Conservation (phyloP, 208 protist genomes). For the Acanthamoeba triangularis region DNA sequence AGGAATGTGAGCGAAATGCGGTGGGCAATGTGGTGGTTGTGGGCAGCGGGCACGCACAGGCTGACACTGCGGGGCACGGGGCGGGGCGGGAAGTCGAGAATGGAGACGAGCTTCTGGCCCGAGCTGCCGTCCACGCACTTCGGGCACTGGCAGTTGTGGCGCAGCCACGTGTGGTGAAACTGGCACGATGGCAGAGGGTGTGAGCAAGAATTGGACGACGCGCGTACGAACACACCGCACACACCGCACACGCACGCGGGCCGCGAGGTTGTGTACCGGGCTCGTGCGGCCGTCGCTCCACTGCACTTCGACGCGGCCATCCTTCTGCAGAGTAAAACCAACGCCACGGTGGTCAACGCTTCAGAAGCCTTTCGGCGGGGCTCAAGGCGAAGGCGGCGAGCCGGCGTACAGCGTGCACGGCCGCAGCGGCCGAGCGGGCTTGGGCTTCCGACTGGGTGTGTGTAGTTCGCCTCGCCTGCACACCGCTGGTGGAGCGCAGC, state of each 20-base stretch:
- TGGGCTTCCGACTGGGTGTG: neutral
- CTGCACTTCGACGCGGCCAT: constrained; percentile 11
- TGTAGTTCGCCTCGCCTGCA: neutral
- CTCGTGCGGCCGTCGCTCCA: constrained; percentile 44
- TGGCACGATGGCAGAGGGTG: neutral
- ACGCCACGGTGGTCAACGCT: neutral
- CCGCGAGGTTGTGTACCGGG: neutral
- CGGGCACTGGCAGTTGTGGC: constrained; percentile 74
- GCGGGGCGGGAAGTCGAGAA: constrained; percentile 43
- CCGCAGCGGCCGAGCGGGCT: neutral
- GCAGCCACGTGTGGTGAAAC: constrained; percentile 75
- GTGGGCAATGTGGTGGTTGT: too few relatives aligned
- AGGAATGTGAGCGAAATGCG: neutral
- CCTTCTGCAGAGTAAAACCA: neutral
- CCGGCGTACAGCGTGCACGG: neutral
- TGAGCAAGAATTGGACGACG: neutral
- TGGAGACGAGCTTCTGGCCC: constrained; percentile 74
- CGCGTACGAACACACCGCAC: neutral
- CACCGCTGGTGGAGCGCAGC: neutral
- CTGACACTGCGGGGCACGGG: neutral
- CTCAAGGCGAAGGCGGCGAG: neutral
- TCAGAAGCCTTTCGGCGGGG: neutral
- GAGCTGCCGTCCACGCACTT: constrained; percentile 67
- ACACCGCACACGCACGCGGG: neutral
- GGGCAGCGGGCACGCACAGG: neutral